phyloP scores from a whole-genome alignment of 2,329 filamentous ascomycete species.

The Arachnomyces sp. region DNA sequence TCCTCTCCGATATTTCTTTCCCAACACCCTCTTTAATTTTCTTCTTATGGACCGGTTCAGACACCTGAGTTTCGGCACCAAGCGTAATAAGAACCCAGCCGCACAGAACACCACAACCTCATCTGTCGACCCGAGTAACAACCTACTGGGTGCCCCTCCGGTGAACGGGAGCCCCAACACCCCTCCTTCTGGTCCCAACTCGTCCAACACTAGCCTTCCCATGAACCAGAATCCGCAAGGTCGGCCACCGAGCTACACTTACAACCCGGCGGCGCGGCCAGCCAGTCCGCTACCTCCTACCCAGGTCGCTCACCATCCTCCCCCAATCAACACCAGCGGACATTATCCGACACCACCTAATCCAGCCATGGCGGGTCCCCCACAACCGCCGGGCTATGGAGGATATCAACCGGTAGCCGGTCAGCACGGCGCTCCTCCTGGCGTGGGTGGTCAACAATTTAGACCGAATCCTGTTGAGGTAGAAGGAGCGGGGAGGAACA shows the following conservation, averaged over 20 bases:
- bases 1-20: constrained; percentile 8
- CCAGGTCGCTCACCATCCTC: constrained; percentile 38
- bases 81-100: constrained; percentile 45
- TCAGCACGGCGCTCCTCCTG: constrained; percentile 21
- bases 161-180: constrained; percentile 27
- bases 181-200: constrained; percentile 34
- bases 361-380: constrained; percentile 26
- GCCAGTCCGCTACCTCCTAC: constrained; percentile 45
- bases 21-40: constrained; percentile 13
- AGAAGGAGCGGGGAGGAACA: constrained; percentile 79
- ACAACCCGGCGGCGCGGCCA: constrained; percentile 45
- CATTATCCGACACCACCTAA: constrained; percentile 42
- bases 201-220: constrained; percentile 44
- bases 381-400: constrained; percentile 38
- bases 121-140: constrained; percentile 22
- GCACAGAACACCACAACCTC: constrained; percentile 21
- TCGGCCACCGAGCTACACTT: constrained; percentile 58
- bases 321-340: constrained; percentile 49
- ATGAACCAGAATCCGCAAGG: constrained; percentile 53
- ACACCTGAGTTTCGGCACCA: constrained; percentile 42
- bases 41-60: constrained; percentile 42
- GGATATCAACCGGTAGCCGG: constrained; percentile 27
- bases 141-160: constrained; percentile 27
- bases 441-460: constrained; percentile 17
- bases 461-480: constrained; percentile 53